Evolutionary conservation across 2,329 filamentous ascomycete genomes (phyloP).

Genomic region (Scedosporium minutisporum): DNA sequence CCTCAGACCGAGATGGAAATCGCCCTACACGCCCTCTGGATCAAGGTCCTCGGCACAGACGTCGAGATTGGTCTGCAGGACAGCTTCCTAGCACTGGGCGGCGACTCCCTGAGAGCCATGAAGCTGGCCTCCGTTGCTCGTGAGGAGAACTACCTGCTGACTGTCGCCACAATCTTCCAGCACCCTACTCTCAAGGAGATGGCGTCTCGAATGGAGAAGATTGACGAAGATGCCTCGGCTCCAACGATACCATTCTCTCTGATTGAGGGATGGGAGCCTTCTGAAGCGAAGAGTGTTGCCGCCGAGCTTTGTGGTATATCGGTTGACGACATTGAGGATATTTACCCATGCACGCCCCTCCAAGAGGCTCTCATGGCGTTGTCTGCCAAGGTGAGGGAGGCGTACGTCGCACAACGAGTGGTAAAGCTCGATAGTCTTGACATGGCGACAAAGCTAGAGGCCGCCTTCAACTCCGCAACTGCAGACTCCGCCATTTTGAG

Average conservation of each 20-base stretch:
- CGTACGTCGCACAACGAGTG: conserved; percentile 42
- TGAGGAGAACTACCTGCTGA: conserved; percentile 26
- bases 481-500: conserved; percentile 32
- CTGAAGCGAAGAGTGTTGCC: conserved; percentile 25
- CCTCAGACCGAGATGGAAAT: conserved; percentile 28
- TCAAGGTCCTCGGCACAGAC: conserved; percentile 22
- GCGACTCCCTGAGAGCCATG: conserved; percentile 44
- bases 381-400: conserved; percentile 38
- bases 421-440: conserved; percentile 26
- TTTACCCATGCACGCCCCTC: conserved; percentile 44
- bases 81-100: conserved; percentile 38
- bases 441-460: conserved; percentile 27
- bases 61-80: conserved; percentile 24
- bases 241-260: conserved; percentile 29
- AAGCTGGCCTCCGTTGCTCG: conserved; percentile 34
- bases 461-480: conserved; percentile 31
- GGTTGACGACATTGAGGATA: conserved; percentile 30
- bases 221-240: conserved; percentile 14
- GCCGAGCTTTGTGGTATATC: conserved; percentile 29
- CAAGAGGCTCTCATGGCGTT: conserved; percentile 47
- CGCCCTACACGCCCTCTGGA: conserved; percentile 27
- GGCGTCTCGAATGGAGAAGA: conserved; percentile 21
- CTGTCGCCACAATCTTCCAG: conserved; percentile 36
- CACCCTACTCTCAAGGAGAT: conserved; percentile 33
- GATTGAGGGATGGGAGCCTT: conserved; percentile 22